These are phyloP conservation scores for Penicillium sp. DNA, from an alignment of 2,329 filamentous ascomycete species.

Conservation along the genomic window DNA sequence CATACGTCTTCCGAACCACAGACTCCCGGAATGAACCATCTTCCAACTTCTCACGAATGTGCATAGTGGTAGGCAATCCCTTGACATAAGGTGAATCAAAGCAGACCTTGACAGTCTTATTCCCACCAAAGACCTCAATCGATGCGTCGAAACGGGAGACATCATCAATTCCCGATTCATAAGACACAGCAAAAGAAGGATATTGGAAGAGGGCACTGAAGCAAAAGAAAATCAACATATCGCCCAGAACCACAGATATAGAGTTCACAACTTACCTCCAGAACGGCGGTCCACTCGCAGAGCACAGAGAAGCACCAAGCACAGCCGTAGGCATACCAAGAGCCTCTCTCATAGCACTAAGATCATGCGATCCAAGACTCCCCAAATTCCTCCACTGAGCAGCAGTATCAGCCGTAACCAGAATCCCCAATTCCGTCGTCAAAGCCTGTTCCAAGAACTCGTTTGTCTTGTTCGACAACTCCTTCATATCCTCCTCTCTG, in stretches of 20 bases:
- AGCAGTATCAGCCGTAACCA: conserved; percentile 25
- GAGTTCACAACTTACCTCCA: conserved; percentile 23
- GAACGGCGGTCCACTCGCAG: conserved; percentile 36
- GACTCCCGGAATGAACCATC: conserved; percentile 41
- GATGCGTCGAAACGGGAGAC: conserved; percentile 43
- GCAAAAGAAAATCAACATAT: conserved; percentile 12
- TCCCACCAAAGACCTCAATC: conserved; percentile 48
- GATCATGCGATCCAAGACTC: conserved; percentile 53
- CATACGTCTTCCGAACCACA: conserved; percentile 46
- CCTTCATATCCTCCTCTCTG: conserved; percentile 23
- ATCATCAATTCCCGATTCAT: conserved; percentile 55
- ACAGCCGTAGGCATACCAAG: conserved; percentile 50
- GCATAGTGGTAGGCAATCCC: conserved; percentile 54
- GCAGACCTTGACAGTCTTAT: conserved; percentile 54
- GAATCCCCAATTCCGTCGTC: conserved; percentile 32
- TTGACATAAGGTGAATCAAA: conserved; percentile 61
- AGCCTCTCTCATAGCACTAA: conserved; percentile 54
- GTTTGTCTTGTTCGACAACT: conserved; percentile 18
- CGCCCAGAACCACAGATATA: background rate
- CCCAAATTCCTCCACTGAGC: conserved; percentile 44
- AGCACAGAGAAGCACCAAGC: conserved; percentile 32
- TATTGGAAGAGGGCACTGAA: conserved; percentile 36
- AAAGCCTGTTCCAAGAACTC: conserved; percentile 34
- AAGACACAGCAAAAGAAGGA: conserved; percentile 51
- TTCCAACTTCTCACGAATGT: conserved; percentile 44